Percentiles rank a stretch among this genome's conserved stretches.
phyloP scores from a whole-genome alignment of 1,284 basidiomycete genomes.

The Ustilago esculenta region DNA sequence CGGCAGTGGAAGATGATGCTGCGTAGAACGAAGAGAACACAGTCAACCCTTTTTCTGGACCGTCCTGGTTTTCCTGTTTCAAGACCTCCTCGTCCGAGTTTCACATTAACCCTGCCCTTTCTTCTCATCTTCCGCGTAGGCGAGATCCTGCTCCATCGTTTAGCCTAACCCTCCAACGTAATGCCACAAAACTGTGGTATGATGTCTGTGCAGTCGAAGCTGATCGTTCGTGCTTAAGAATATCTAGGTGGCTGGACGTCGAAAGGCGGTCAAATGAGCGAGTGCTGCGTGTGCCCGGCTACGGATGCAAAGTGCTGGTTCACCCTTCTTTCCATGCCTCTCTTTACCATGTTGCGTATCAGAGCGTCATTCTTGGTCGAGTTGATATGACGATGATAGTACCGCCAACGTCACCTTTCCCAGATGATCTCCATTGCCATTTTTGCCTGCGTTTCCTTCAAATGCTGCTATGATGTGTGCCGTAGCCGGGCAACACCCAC shows the following conservation, averaged over 20 bases:
- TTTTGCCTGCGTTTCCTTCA: background rate
- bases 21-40: background rate
- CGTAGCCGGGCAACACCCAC: slow-evolving; percentile 25
- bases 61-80: background rate
- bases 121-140: background rate
- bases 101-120: background rate
- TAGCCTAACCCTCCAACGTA: background rate
- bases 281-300: slow-evolving; percentile 40
- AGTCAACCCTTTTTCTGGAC: background rate
- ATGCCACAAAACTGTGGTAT: background rate
- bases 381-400: background rate
- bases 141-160: background rate
- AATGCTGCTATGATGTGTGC: slow-evolving; percentile 14
- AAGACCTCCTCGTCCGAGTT: slow-evolving; percentile 1
- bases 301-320: slow-evolving; percentile 28
- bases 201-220: background rate
- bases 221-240: slow-evolving; percentile 6
- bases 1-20: background rate
- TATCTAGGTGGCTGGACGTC: slow-evolving; percentile 3
- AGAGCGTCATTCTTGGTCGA: no score
- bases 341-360: slow-evolving; percentile 1
- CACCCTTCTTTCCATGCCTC: slow-evolving; percentile 5
- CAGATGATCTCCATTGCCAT: background rate
- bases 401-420: no score
- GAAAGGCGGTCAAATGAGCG: slow-evolving; percentile 20